These are phyloP conservation scores for Psilocybe subaeruginosa DNA, from an alignment of 768 basidiomycete species.

Conservation along the genomic window DNA sequence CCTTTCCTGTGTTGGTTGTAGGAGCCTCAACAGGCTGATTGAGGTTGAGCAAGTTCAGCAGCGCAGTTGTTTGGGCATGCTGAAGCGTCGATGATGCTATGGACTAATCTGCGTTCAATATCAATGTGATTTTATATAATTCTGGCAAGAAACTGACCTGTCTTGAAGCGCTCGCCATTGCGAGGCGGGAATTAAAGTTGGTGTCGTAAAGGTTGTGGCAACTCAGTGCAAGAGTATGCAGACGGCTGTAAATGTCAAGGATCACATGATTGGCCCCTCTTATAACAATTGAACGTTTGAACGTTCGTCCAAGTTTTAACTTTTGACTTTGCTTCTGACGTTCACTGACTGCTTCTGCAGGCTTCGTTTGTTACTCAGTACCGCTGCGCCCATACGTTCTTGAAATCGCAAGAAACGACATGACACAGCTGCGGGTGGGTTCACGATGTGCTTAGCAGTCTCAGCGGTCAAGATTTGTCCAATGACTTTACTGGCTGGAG, in stretches of 20 bases:
- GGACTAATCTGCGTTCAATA: conserved; percentile 25
- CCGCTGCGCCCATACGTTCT: too few relatives aligned
- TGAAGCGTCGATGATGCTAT: conserved; percentile 68
- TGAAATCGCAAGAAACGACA: too few relatives aligned
- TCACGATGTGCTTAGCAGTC: too few relatives aligned
- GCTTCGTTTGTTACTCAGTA: too few relatives aligned
- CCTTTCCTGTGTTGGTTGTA: conserved; percentile 37
- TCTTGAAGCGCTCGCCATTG: conserved; percentile 37
- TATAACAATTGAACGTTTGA: neutral
- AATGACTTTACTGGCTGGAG: too few relatives aligned
- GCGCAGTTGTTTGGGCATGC: conserved; percentile 83
- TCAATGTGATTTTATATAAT: conserved; percentile 2
- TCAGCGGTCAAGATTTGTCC: too few relatives aligned
- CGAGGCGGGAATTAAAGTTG: conserved; percentile 6
- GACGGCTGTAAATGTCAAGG: neutral
- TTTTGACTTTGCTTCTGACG: too few relatives aligned
- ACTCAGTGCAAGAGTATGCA: neutral
- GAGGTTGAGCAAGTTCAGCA: conserved; percentile 86
- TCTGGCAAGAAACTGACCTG: conserved; percentile 29
- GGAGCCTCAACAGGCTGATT: conserved; percentile 60
- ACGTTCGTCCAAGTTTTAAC: too few relatives aligned
- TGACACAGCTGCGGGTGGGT: too few relatives aligned
- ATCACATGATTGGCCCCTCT: neutral
- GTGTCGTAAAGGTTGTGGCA: neutral
- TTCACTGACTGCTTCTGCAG: too few relatives aligned